These are phyloP conservation scores for Aciculoconidium aculeatum DNA, from an alignment of 805 yeast genomes.

Conservation along the genomic window DNA sequence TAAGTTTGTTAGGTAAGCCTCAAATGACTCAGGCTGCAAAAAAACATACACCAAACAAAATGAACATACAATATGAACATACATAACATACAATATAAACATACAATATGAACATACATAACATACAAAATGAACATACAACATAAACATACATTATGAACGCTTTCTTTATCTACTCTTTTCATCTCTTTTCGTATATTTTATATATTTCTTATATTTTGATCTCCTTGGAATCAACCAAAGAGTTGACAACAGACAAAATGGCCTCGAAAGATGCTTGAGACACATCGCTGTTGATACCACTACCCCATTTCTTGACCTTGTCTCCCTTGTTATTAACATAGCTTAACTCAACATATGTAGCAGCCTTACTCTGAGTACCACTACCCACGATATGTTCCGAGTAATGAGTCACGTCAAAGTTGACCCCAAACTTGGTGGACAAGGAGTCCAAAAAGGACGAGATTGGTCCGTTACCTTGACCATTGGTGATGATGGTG, in stretches of 20 bases:
- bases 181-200: too few relatives aligned
- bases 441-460: constrained; percentile 63
- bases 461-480: constrained; percentile 78
- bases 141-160: too few relatives aligned
- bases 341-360: constrained; percentile 54
- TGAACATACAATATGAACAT: too few relatives aligned
- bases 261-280: constrained; percentile 34
- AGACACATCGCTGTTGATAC: constrained; percentile 38
- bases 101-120: too few relatives aligned
- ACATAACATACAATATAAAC: too few relatives aligned
- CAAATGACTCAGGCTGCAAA: too few relatives aligned
- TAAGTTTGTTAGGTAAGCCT: too few relatives aligned
- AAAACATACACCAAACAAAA: too few relatives aligned
- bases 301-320: constrained; percentile 38
- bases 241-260: constrained; percentile 18
- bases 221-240: constrained; percentile 25
- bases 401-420: constrained; percentile 61
- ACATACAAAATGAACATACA: too few relatives aligned
- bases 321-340: constrained; percentile 28
- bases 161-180: too few relatives aligned
- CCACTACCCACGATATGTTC: constrained; percentile 75
- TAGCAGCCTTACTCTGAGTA: constrained; percentile 66
- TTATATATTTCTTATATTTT: constrained; percentile 14
- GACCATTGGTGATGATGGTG: constrained; percentile 38
- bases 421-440: constrained; percentile 41